These are phyloP conservation scores for Lenwebbia sp. DNA, from an alignment of 345 rosid species.

Conservation along the genomic window DNA sequence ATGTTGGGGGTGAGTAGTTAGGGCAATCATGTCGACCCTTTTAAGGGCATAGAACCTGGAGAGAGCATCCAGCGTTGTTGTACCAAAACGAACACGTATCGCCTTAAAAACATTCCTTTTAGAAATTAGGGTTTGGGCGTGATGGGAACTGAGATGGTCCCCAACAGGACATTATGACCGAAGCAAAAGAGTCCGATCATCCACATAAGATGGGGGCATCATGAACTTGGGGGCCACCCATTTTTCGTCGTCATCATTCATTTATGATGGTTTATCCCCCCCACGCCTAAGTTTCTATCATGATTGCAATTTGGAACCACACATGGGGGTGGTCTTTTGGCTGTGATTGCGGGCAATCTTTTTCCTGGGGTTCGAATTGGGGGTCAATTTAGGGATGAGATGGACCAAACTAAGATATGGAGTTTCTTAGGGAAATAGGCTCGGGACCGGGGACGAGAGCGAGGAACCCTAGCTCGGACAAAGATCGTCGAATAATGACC, in stretches of 20 bases:
- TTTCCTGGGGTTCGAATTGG: neutral
- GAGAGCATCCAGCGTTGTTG: neutral
- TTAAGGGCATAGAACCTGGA: neutral
- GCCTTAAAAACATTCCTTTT: neutral
- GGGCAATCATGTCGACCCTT: neutral
- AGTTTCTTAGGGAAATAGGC: neutral
- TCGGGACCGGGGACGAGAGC: neutral
- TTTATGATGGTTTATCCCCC: neutral
- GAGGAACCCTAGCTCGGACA: neutral
- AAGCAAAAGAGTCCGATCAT: neutral
- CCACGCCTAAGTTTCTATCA: neutral
- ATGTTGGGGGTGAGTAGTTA: neutral
- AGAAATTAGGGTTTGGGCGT: neutral
- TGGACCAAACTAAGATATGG: neutral
- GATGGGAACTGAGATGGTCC: neutral
- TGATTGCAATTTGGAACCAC: neutral
- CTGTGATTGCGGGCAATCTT: neutral
- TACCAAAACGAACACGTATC: neutral
- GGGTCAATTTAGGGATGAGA: neutral
- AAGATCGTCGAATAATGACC: neutral
- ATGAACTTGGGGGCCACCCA: neutral
- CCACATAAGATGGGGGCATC: neutral
- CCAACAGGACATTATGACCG: neutral
- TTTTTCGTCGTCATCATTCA: neutral
- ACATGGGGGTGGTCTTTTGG: neutral